Conservation (phyloP, 495 filamentous ascomycete species). For the Trichoderma asperelloides region DNA sequence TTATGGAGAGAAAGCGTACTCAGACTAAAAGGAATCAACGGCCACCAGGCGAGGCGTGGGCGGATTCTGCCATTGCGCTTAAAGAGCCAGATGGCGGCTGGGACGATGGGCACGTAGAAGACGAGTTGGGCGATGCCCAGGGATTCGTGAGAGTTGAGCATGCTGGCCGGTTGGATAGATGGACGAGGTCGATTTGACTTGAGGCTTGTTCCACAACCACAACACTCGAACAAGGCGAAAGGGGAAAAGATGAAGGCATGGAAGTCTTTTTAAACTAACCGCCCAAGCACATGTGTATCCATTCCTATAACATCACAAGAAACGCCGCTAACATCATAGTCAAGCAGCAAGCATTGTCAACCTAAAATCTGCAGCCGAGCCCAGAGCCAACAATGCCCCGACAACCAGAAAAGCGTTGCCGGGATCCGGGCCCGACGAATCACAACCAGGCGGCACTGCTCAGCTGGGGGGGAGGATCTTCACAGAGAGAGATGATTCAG, state of each 20-base stretch:
- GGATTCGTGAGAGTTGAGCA: conserved; percentile 5
- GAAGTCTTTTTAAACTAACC: background rate
- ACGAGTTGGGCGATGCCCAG: conserved; percentile 10
- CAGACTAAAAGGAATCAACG: background rate
- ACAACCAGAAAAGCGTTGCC: background rate
- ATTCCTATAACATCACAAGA: background rate
- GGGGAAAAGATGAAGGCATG: background rate
- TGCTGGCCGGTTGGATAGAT: background rate
- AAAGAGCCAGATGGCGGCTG: background rate
- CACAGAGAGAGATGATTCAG: background rate
- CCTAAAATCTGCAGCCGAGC: background rate
- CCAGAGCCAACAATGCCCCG: background rate
- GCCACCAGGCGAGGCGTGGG: conserved; percentile 10
- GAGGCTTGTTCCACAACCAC: background rate
- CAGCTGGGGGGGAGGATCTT: background rate
- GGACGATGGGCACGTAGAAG: conserved; percentile 10
- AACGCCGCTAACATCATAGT: background rate
- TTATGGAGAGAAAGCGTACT: background rate
- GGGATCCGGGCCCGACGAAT: background rate
- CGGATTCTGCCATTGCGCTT: conserved; percentile 4
- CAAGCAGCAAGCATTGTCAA: background rate
- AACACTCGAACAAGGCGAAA: too few species aligned
- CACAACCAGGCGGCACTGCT: background rate
- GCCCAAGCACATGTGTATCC: background rate
- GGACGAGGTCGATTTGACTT: background rate